These are phyloP conservation scores for Podospora pseudoanserina DNA, from an alignment of 495 filamentous ascomycete genomes.

Conservation along the genomic window DNA sequence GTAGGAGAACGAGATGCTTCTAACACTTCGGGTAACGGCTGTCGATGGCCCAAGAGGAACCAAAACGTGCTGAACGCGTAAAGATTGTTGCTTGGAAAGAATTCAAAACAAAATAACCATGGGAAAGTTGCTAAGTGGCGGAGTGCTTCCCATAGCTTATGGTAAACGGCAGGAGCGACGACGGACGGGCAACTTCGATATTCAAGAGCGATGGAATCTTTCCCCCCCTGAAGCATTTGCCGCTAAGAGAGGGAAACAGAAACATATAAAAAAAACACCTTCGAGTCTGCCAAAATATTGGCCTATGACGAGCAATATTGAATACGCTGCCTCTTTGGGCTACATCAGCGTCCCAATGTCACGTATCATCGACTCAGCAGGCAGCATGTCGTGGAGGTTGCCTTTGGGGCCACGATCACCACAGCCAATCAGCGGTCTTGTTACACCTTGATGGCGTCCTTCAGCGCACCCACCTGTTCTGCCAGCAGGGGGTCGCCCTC, in stretches of 20 bases:
- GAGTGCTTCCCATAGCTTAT: not conserved
- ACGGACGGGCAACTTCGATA: not conserved
- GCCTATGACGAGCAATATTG: not conserved
- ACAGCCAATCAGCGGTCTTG: not conserved
- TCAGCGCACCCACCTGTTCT: not conserved
- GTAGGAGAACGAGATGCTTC: not conserved
- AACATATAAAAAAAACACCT: not conserved
- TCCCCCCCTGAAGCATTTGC: not conserved
- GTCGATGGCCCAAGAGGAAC: not conserved
- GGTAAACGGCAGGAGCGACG: not conserved
- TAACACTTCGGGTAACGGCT: not conserved
- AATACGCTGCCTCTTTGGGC: not conserved
- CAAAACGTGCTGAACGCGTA: not conserved
- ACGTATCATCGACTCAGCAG: constrained; percentile 6
- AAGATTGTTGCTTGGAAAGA: not conserved
- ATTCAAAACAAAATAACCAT: not conserved
- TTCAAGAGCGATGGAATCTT: not conserved
- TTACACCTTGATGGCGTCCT: not conserved
- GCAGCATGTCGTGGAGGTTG: not conserved
- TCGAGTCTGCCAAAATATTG: not conserved
- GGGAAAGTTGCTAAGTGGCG: not conserved
- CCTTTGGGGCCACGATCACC: not conserved
- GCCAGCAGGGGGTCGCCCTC: not conserved
- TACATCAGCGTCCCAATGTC: constrained; percentile 5
- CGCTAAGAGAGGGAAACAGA: not conserved